Evolutionary conservation across 805 yeast species (phyloP), one percentile per base, ranked within the genome.

Genomic region (Sugiyamaella qingdaonensis): DNA sequence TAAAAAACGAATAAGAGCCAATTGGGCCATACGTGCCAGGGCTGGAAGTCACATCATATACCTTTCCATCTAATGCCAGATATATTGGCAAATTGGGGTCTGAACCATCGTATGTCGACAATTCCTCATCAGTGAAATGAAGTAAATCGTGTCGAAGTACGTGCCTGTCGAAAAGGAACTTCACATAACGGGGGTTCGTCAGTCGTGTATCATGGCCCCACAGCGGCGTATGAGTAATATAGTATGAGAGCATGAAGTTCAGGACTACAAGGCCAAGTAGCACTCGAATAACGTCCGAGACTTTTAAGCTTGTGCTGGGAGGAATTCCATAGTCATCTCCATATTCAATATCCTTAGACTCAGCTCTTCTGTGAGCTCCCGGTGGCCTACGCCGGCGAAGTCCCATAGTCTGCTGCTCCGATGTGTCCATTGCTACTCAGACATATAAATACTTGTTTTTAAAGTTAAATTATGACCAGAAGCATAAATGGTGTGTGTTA

Each of bases 171-270:
- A 61, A 42, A 9, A 59, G 19, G 56, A 64, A 72, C 45, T 64
- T 56, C 45, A 76, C 61, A 59, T 75, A 85, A 4, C 73, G 54
- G 2, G 70, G 65, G 61, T 79, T 73, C 13, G 76, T 54, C 70
- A 75, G 75, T 57, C 73, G 73, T 0, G 86, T 84, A 2, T 73
- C 65, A 62, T 78, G 76, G 4, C 86, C 86, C 89, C 89, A 85
- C 0, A 80, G 73, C 2, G 77, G 52, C 0, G 85, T 65, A 1
- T 78, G 75, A 0, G 90, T 85, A 55, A 82, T 72, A 70, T 76
- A 74, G 69, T 79, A 84, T 0, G 88, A 84, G 2, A 78, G 59
- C 1, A 77, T 14, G 8, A 79, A 71, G 58, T 77, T 79, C 18
- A 80, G 49, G 4, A 78, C 55, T 2, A 82, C 55, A 0, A 79